Evolutionary conservation across 2,329 filamentous ascomycete genomes (phyloP).

Genomic region (Hymenoscyphus fructigenus): DNA sequence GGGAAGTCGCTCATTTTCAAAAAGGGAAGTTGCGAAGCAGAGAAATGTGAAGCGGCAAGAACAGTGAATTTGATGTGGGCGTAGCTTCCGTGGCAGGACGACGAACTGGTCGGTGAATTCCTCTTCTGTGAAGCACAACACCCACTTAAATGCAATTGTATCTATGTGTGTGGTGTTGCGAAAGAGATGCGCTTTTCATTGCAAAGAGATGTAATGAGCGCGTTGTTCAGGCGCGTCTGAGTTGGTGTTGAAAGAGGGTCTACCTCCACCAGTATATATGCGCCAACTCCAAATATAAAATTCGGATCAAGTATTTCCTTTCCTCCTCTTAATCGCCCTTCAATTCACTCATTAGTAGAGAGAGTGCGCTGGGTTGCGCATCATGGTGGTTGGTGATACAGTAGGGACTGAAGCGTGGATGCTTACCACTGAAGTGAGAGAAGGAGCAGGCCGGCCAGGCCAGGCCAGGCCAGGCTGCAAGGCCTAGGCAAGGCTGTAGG

Average conservation of each 20-base stretch:
- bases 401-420: too few relatives aligned
- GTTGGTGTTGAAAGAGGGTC: not conserved
- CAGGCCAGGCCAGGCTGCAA: not conserved
- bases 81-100: not conserved
- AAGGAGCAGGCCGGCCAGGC: too few relatives aligned
- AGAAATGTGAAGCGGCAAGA: not conserved
- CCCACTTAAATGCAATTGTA: not conserved
- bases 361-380: not conserved
- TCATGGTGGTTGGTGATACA: not conserved
- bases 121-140: too few relatives aligned
- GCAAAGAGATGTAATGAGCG: not conserved
- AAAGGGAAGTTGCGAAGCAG: not conserved
- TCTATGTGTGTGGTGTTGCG: not conserved
- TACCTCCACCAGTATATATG: not conserved
- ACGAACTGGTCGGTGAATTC: not conserved
- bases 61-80: too few relatives aligned
- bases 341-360: not conserved
- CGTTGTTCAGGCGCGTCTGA: not conserved
- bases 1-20: conserved; percentile 14
- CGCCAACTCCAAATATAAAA: not conserved
- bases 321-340: not conserved
- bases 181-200: not conserved
- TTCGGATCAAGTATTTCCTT: too few relatives aligned
- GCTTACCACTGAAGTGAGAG: not conserved
- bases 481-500: not conserved